These are phyloP conservation scores for Mortierella sp. DNA, from an alignment of 371 early-diverging fungal species.

Conservation along the genomic window DNA sequence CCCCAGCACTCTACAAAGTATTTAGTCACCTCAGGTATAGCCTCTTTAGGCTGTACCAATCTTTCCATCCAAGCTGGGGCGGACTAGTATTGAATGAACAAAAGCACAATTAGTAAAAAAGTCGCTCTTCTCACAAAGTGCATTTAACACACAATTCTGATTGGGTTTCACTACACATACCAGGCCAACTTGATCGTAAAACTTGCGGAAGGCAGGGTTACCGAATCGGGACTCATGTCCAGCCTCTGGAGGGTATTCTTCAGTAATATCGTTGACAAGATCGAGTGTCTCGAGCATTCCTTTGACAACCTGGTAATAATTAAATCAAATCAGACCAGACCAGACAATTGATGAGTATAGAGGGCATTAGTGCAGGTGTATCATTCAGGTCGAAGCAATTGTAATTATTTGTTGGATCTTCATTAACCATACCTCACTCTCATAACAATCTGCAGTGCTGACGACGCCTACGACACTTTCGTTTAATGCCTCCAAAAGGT, in stretches of 20 bases:
- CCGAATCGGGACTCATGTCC: slow-evolving; percentile 89
- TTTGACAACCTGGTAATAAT: slow-evolving; percentile 62
- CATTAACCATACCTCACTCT: slow-evolving; percentile 43
- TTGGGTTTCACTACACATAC: slow-evolving; percentile 53
- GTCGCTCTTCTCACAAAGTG: not conserved
- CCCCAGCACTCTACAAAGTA: slow-evolving; percentile 96
- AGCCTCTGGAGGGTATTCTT: slow-evolving; percentile 82
- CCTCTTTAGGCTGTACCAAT: slow-evolving; percentile 60
- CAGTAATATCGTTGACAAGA: slow-evolving; percentile 68
- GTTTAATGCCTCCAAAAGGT: slow-evolving; percentile 80
- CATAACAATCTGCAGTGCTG: slow-evolving; percentile 66
- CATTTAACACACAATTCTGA: not conserved
- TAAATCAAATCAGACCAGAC: too few relatives aligned
- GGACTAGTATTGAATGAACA: slow-evolving; percentile 30
- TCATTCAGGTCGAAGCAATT: too few relatives aligned
- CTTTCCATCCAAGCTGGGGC: slow-evolving; percentile 57
- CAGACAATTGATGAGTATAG: too few relatives aligned
- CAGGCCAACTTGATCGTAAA: slow-evolving; percentile 75
- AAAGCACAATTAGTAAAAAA: not conserved
- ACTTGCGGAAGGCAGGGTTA: slow-evolving; percentile 91
- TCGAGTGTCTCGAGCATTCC: slow-evolving; percentile 74
- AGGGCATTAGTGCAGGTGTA: too few relatives aligned
- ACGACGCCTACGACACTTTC: slow-evolving; percentile 76
- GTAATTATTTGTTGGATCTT: not conserved
- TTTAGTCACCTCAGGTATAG: slow-evolving; percentile 77